These are phyloP conservation scores for Panicum miliaceum DNA, from an alignment of 176 grass and related monocot genomes.

Conservation along the genomic window DNA sequence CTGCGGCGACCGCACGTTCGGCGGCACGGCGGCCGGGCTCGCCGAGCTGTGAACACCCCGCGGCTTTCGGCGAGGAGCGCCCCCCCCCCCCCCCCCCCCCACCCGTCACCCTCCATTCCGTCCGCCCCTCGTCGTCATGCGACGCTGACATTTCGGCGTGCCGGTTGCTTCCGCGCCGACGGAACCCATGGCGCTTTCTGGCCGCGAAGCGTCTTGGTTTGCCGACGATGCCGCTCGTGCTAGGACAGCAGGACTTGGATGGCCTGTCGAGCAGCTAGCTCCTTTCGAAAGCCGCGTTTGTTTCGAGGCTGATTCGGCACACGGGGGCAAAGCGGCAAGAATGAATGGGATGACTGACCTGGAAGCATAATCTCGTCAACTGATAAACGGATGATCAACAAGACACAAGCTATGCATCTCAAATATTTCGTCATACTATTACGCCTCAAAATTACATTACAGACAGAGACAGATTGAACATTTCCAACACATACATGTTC, in stretches of 20 bases:
- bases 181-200: background rate
- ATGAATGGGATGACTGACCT: background rate
- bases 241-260: background rate
- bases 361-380: background rate
- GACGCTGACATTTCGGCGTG: constrained; percentile 40
- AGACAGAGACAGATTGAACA: background rate
- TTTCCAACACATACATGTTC: background rate
- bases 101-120: background rate
- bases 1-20: constrained; percentile 17
- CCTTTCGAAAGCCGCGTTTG: background rate
- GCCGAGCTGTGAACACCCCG: background rate
- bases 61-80: background rate
- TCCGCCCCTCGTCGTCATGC: background rate
- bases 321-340: background rate
- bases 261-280: background rate
- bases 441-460: constrained; percentile 31
- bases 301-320: background rate
- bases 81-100: too few species aligned
- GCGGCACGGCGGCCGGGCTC: background rate
- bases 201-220: background rate
- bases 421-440: background rate
- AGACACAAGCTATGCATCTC: background rate
- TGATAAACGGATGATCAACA: background rate
- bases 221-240: background rate
- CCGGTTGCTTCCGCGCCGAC: constrained; percentile 1